These are phyloP conservation scores for Metschnikowia lachancei DNA, from an alignment of 805 yeast species.

Conservation along the genomic window DNA sequence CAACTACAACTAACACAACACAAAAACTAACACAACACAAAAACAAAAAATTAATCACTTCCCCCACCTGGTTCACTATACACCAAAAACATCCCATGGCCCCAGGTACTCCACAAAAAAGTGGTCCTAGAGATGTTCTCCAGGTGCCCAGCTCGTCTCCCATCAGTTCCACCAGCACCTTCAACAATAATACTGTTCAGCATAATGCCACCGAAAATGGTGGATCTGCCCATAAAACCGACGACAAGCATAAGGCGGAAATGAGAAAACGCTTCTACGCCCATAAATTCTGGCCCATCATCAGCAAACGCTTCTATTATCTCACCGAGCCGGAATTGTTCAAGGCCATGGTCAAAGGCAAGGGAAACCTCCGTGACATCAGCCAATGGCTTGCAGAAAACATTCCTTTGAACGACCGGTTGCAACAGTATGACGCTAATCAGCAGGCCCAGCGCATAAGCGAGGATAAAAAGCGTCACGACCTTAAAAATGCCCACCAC, in stretches of 20 bases:
- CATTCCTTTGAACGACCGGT: slow-evolving; percentile 15
- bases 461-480: slow-evolving; percentile 5
- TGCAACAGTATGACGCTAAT: slow-evolving; percentile 14
- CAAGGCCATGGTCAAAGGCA: slow-evolving; percentile 42
- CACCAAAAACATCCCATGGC: no score
- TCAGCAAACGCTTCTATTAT: slow-evolving; percentile 36
- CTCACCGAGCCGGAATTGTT: slow-evolving; percentile 41
- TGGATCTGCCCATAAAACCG: slow-evolving; percentile 8
- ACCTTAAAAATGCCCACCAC: not conserved
- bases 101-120: slow-evolving; percentile 16
- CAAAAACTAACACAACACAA: no score
- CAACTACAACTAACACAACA: not conserved
- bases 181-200: no score
- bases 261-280: slow-evolving; percentile 31
- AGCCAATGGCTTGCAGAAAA: slow-evolving; percentile 40
- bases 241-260: slow-evolving; percentile 20
- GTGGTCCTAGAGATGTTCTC: slow-evolving; percentile 14
- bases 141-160: slow-evolving; percentile 46
- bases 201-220: slow-evolving; percentile 1
- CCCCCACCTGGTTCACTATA: no score
- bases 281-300: slow-evolving; percentile 40
- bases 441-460: slow-evolving; percentile 10
- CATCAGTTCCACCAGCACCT: slow-evolving; percentile 17
- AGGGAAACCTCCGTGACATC: slow-evolving; percentile 41
- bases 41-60: no score